These are phyloP conservation scores for Guillardia theta DNA, from an alignment of 78 protist genomes.

Conservation along the genomic window DNA sequence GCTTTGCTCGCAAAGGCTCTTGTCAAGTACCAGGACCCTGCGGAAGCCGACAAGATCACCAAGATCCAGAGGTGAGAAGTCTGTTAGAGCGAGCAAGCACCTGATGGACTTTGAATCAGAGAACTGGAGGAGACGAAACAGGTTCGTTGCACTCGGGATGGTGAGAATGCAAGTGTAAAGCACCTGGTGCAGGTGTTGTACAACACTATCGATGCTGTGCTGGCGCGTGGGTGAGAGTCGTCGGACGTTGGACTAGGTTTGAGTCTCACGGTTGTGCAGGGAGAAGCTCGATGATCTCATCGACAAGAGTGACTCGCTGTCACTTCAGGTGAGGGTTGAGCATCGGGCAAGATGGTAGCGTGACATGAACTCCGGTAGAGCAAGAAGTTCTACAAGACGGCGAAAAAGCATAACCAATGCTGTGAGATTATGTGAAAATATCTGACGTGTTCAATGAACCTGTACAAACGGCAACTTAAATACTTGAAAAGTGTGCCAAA, in stretches of 20 bases:
- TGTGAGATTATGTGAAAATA: constrained; percentile 1
- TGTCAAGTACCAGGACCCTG: constrained; percentile 51
- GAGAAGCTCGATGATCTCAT: constrained; percentile 48
- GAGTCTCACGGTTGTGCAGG: too few species aligned
- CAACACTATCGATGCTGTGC: constrained; percentile 55
- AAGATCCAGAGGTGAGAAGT: constrained; percentile 51
- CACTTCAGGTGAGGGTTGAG: background rate
- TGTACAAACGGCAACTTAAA: too few species aligned
- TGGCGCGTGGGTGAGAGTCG: too few species aligned
- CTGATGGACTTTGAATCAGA: too few species aligned
- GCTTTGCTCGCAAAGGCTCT: too few species aligned
- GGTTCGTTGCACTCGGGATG: background rate
- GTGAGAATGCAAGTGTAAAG: too few species aligned
- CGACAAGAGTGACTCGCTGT: constrained; percentile 36
- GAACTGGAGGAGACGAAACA: constrained; percentile 51
- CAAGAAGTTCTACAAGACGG: constrained; percentile 57
- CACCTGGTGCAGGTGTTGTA: background rate
- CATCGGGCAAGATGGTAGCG: background rate
- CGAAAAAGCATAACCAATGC: constrained; percentile 62
- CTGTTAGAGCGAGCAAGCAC: too few species aligned
- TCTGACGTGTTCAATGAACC: too few species aligned
- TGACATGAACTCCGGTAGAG: background rate
- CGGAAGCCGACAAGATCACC: constrained; percentile 54
- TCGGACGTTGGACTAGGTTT: too few species aligned
- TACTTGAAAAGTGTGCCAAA: too few species aligned